Evolutionary conservation across 2,329 filamentous ascomycete species (phyloP).

Genomic region (Mycosphaerella sp.): DNA sequence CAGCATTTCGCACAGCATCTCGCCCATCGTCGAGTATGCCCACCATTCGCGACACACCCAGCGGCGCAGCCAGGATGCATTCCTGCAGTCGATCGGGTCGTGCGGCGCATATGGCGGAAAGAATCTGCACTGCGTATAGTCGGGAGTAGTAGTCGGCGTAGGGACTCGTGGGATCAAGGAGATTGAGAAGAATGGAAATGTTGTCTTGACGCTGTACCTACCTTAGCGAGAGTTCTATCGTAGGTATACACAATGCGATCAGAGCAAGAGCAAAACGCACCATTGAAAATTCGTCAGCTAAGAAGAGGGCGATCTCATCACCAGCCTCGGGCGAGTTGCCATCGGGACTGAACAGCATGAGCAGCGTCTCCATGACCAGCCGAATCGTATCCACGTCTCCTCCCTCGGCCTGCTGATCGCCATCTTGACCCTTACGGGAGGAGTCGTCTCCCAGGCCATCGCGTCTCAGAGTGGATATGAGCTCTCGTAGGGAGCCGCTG

Average conservation of each 20-base stretch:
- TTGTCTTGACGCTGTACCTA: slow-evolving; percentile 78
- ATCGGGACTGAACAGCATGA: slow-evolving; percentile 80
- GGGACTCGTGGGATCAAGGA: slow-evolving; percentile 81
- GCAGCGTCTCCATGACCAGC: slow-evolving; percentile 84
- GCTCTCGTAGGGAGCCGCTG: slow-evolving; percentile 78
- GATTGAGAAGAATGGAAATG: slow-evolving; percentile 80
- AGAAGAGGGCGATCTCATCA: slow-evolving; percentile 90
- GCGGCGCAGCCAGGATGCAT: slow-evolving; percentile 80
- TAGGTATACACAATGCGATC: not conserved
- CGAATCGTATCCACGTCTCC: slow-evolving; percentile 93
- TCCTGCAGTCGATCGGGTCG: slow-evolving; percentile 90
- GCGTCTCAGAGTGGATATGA: slow-evolving; percentile 78
- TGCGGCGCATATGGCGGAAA: slow-evolving; percentile 77
- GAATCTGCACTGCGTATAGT: slow-evolving; percentile 82
- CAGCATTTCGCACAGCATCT: slow-evolving; percentile 83
- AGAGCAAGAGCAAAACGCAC: slow-evolving; percentile 38
- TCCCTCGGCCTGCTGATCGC: slow-evolving; percentile 49
- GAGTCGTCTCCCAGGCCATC: slow-evolving; percentile 49
- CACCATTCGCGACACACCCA: slow-evolving; percentile 83
- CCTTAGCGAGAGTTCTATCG: slow-evolving; percentile 41
- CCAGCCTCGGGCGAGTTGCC: slow-evolving; percentile 73
- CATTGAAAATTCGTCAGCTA: slow-evolving; percentile 97
- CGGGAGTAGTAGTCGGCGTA: slow-evolving; percentile 60
- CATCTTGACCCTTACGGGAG: slow-evolving; percentile 21
- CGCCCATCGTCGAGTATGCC: slow-evolving; percentile 74